These are phyloP conservation scores for Yamadazyma triangularis DNA, from an alignment of 1,139 yeast species.

Conservation along the genomic window DNA sequence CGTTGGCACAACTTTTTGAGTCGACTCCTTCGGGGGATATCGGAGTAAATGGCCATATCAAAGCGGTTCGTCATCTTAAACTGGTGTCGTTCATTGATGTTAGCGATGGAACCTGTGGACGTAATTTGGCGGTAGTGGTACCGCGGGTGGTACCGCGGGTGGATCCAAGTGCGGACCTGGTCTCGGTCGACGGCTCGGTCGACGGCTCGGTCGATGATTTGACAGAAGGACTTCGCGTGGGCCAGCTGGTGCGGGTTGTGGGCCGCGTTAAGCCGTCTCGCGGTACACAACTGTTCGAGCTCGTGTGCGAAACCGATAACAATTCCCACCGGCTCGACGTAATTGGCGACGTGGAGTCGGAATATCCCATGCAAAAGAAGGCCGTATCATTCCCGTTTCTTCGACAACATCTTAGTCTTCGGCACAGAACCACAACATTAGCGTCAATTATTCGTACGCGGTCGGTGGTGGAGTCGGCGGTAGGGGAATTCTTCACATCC, in stretches of 20 bases:
- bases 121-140: too few relatives aligned
- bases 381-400: slow-evolving; percentile 61
- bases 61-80: slow-evolving; percentile 66
- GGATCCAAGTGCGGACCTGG: too few relatives aligned
- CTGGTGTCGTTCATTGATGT: slow-evolving; percentile 77
- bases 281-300: slow-evolving; percentile 32
- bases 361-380: slow-evolving; percentile 84
- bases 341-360: slow-evolving; percentile 53
- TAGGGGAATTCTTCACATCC: slow-evolving; percentile 51
- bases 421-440: slow-evolving; percentile 69
- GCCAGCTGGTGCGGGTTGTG: slow-evolving; percentile 34
- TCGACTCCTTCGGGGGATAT: slow-evolving; percentile 31
- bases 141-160: too few relatives aligned
- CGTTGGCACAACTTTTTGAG: too few relatives aligned
- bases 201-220: slow-evolving; percentile 44
- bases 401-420: slow-evolving; percentile 64
- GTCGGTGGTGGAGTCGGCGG: slow-evolving; percentile 54
- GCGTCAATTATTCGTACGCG: slow-evolving; percentile 69
- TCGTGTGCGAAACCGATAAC: slow-evolving; percentile 21
- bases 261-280: slow-evolving; percentile 31
- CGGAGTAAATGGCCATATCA: slow-evolving; percentile 61
- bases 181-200: too few relatives aligned
- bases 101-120: slow-evolving; percentile 81
- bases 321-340: slow-evolving; percentile 19
- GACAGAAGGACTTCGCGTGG: slow-evolving; percentile 33